Conservation (phyloP, 108 stramenopile species). For the Schizochytrium sp. region DNA sequence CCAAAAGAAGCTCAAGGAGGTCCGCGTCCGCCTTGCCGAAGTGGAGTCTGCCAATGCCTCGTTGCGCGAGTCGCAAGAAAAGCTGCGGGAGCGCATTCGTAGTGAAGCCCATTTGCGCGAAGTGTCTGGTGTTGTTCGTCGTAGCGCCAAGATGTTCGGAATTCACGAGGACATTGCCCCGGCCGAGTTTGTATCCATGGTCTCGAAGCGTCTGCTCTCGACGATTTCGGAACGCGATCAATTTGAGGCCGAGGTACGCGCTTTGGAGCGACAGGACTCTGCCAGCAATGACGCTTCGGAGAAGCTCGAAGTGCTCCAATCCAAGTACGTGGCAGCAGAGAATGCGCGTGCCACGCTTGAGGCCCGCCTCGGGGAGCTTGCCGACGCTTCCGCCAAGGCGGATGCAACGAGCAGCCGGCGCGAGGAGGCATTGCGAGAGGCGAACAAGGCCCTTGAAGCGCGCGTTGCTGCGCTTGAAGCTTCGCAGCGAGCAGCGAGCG, state of each 20-base stretch:
- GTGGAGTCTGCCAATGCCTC: background rate
- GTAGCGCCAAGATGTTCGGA: background rate
- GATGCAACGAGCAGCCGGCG: background rate
- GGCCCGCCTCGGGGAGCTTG: background rate
- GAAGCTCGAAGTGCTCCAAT: background rate
- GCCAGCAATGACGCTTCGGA: background rate
- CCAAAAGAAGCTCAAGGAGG: background rate
- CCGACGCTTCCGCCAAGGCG: background rate
- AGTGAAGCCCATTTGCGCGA: too few relatives aligned
- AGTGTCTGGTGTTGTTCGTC: background rate
- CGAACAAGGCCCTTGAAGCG: background rate
- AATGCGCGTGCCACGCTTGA: background rate
- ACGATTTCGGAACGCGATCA: background rate
- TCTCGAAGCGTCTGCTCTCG: background rate
- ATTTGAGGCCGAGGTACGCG: background rate
- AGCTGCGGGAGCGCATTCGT: background rate
- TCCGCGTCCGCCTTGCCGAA: background rate
- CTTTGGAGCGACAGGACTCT: background rate
- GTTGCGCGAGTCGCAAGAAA: background rate
- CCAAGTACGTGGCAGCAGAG: background rate
- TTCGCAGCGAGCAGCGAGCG: background rate
- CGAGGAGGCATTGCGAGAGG: background rate
- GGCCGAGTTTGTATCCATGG: background rate
- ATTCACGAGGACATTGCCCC: background rate
- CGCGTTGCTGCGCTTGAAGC: background rate